Percentiles rank a stretch among this genome's conserved stretches.
Evolutionary conservation across 2,329 filamentous ascomycete species (phyloP).

Genomic region (Colletotrichum agaves): DNA sequence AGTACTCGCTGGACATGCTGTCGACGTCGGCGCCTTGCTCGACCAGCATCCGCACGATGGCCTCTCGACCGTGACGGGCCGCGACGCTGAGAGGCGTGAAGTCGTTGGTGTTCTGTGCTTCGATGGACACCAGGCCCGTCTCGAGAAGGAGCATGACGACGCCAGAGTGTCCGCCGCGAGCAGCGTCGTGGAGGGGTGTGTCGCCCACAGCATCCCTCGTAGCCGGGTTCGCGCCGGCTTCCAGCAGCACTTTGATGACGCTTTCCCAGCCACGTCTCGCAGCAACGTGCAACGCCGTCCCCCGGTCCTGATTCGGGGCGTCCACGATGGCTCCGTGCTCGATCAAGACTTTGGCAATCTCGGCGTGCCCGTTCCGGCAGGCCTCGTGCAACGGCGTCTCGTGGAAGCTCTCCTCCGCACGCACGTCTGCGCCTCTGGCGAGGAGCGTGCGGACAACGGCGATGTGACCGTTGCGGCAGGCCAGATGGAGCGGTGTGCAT

Average conservation of each 20-base stretch:
- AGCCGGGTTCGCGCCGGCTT: conserved; percentile 35
- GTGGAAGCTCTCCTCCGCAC: conserved; percentile 36
- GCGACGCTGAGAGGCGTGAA: conserved; percentile 38
- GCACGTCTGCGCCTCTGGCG: conserved; percentile 29
- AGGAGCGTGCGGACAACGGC: conserved; percentile 34
- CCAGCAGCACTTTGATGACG: conserved; percentile 20
- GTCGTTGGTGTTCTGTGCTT: conserved; percentile 37
- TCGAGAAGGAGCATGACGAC: conserved; percentile 36
- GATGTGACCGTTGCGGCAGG: conserved; percentile 36
- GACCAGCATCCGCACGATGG: conserved; percentile 37
- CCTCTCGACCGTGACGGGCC: conserved; percentile 36
- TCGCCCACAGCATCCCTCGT: conserved; percentile 38
- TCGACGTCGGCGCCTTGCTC: conserved; percentile 40
- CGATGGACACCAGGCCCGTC: conserved; percentile 36
- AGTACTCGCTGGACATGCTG: conserved; percentile 35
- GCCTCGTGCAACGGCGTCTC: conserved; percentile 38
- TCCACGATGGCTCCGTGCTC: conserved; percentile 36
- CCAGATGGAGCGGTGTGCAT: conserved; percentile 37
- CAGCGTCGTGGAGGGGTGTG: conserved; percentile 38
- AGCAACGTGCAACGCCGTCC: conserved; percentile 37
- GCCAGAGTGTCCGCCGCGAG: conserved; percentile 31
- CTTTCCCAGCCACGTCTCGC: conserved; percentile 18
- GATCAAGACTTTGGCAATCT: conserved; percentile 29
- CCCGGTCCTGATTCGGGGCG: conserved; percentile 29
- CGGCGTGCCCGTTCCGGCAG: conserved; percentile 24